These are phyloP conservation scores for Cryptococcus sp. DNA, from an alignment of 1,284 basidiomycete species.

Conservation along the genomic window DNA sequence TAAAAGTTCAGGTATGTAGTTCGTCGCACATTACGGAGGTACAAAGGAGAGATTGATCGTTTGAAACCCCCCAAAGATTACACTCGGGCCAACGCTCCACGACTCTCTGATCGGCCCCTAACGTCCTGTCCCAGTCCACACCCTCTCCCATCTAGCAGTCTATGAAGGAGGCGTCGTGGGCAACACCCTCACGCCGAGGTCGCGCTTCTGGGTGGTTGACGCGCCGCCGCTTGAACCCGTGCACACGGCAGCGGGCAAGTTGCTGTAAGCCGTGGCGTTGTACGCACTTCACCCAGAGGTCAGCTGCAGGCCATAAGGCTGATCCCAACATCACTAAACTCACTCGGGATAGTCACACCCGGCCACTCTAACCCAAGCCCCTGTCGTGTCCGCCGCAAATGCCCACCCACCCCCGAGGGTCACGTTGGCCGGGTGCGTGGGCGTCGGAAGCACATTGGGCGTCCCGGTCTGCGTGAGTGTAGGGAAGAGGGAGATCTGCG, in stretches of 20 bases:
- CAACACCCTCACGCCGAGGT: no score
- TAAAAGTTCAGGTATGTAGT: no score
- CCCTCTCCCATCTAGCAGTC: no score
- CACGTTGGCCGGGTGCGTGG: conserved; percentile 34
- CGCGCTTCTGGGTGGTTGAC: no score
- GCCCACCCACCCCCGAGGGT: conserved; percentile 71
- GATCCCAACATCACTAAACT: conserved; percentile 3
- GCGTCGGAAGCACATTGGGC: conserved; percentile 37
- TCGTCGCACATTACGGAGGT: no score
- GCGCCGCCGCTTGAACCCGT: conserved; percentile 13
- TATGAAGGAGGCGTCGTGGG: no score
- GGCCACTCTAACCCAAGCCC: conserved; percentile 53
- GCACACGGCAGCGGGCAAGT: conserved; percentile 26
- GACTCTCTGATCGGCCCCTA: no score
- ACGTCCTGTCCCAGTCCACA: no score
- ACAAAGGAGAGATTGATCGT: no score
- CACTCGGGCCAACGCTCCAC: no score
- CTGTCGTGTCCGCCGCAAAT: conserved; percentile 62
- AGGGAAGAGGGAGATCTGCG: conserved; percentile 47
- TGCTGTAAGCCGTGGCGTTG: conserved; percentile 19
- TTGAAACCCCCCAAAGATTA: no score
- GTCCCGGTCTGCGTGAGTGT: conserved; percentile 50
- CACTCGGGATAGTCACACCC: conserved; percentile 42
- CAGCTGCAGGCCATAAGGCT: conserved; percentile 1
- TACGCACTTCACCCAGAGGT: conserved; percentile 18